These are phyloP conservation scores for Isochrysis galbana DNA, from an alignment of 78 protist genomes.

Conservation along the genomic window DNA sequence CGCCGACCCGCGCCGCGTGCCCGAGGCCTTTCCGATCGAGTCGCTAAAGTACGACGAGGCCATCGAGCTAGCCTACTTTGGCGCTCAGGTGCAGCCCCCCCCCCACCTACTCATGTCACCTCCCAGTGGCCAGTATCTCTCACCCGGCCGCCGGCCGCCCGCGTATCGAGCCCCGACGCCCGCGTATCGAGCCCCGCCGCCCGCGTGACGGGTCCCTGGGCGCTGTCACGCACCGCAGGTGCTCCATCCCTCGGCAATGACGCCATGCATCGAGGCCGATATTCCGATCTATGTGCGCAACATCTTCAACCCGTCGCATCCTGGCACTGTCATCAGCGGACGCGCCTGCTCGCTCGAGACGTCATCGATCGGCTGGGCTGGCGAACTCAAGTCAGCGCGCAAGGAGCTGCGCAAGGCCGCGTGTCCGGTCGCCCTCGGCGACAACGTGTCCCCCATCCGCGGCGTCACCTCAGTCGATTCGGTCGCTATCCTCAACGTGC, in stretches of 20 bases:
- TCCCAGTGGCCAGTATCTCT: not conserved
- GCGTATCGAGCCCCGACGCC: too few relatives aligned
- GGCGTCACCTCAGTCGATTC: not conserved
- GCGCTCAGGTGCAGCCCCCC: constrained; percentile 31
- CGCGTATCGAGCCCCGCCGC: too few relatives aligned
- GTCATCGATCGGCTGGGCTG: not conserved
- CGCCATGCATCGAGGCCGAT: constrained; percentile 43
- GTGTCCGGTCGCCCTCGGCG: not conserved
- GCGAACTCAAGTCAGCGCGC: not conserved
- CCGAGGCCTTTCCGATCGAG: constrained; percentile 31
- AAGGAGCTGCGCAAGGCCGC: not conserved
- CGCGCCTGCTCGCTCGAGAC: not conserved
- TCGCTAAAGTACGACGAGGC: constrained; percentile 54
- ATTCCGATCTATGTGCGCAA: constrained; percentile 39
- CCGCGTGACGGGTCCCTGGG: not conserved
- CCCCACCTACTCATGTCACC: not conserved
- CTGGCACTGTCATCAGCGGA: constrained; percentile 27
- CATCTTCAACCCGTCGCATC: constrained; percentile 9
- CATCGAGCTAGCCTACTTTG: constrained; percentile 42
- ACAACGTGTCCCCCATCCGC: not conserved
- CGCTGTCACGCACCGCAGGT: constrained; percentile 37
- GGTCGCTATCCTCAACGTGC: constrained; percentile 7
- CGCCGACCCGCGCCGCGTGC: constrained; percentile 51
- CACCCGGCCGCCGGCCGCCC: too few relatives aligned
- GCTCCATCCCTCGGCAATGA: constrained; percentile 50